These are phyloP conservation scores for Gomphus bonarii DNA, from an alignment of 1,284 basidiomycete genomes.

Conservation along the genomic window DNA sequence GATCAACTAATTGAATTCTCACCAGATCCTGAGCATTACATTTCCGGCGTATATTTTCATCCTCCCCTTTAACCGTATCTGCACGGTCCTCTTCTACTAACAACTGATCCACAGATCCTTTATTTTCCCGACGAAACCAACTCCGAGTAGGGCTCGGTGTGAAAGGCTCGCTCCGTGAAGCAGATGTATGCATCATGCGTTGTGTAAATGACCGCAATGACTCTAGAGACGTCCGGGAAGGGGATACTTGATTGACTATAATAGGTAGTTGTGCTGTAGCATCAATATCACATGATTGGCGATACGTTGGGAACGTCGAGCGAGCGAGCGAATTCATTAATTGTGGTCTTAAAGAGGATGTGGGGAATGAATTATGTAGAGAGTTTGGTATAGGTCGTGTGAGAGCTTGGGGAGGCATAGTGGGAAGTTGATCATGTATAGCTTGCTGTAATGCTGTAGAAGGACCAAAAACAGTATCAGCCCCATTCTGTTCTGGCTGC, in stretches of 20 bases:
- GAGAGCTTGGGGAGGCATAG: neutral
- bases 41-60: conserved; percentile 49
- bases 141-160: conserved; percentile 16
- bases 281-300: neutral
- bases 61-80: conserved; percentile 40
- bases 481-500: neutral
- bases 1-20: neutral
- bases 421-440: conserved; percentile 1
- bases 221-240: conserved; percentile 46
- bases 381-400: conserved; percentile 15
- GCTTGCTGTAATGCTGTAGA: conserved; percentile 1
- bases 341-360: conserved; percentile 11
- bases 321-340: conserved; percentile 4
- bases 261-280: conserved; percentile 18
- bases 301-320: neutral
- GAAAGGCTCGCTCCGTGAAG: conserved; percentile 1
- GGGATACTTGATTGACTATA: conserved; percentile 27
- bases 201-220: conserved; percentile 48
- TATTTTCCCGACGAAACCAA: conserved; percentile 40
- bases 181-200: conserved; percentile 19
- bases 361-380: conserved; percentile 14
- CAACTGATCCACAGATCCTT: conserved; percentile 36
- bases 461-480: neutral
- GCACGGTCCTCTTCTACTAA: conserved; percentile 50
- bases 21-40: conserved; percentile 34